Base-by-base conservation (phyloP, 2,329 filamentous ascomycete genomes). In the Amylocarpus encephaloides region DNA sequence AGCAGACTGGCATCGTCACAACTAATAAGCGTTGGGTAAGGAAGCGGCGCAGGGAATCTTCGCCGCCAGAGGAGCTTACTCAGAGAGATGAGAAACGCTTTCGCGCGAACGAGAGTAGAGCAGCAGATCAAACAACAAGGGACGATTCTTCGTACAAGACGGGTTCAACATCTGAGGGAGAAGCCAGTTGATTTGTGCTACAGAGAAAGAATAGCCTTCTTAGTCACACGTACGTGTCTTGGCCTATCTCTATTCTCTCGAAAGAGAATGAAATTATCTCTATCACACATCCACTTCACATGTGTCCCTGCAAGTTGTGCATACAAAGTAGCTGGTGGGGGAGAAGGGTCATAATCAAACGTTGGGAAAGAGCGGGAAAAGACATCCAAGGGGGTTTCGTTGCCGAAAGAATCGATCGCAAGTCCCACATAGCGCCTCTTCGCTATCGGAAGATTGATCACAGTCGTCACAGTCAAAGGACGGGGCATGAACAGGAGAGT, bases 21-120 rank as follows among this genome's bases (percentile, higher is more conserved):
- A 38, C 53, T 51, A 38, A 47, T 43, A 53, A 53, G 46, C 46
- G 46, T 12, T 55, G 50, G 50, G 30, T 53, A 48, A 53, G 51
- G 33, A 55, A 55, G 51, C 46, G 53, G 47, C 50, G 50, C 36
- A 46, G 51, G 48, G 43, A 55, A 48, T 45, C 44, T 38, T 43
- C 53, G 32, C 51, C 53, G 29, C 47, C 39, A 48, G 53, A 55
- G 51, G 51, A 55, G 51, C 51, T 55, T 40, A 46, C 40, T 46
- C 46, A 52, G 35, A 45, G 41, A 43, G 46, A 55, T 45, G 46
- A 55, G 46, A 49, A 52, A 50, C 39, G 50, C 40, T 55, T 52
- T 55, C 39, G 50, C 38, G 49, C 50, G 19, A 43, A 55, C 29
- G 53, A 55, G 53, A 50, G 35, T 50, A 55, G 48, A 45, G 46